Evolutionary conservation across 768 basidiomycete genomes (phyloP), one percentile per base, ranked within the genome.

Genomic region (Obba rivulosa): DNA sequence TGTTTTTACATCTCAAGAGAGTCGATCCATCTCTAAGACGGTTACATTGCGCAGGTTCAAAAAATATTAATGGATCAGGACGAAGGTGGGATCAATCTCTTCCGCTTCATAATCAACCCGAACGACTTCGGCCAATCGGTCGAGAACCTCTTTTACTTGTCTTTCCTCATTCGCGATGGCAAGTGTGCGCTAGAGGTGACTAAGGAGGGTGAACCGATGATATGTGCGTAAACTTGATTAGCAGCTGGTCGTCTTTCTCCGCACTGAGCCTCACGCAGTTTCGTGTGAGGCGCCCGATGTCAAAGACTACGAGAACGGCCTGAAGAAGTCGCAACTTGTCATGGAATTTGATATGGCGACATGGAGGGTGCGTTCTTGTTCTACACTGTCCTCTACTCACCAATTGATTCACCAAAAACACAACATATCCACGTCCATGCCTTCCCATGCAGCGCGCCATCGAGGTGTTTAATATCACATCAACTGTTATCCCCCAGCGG

Each of bases 131-230:
- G 85, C 0, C 95, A 99, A 62, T 91, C 89, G 0, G 92, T 98
- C 13, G 96, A 99, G 68, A 99, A 99, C 63, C 72, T 95, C 20
- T 98, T 99, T 64, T 93, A 96, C 60, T 75, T 95, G 2, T 92
- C 91, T 0, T 98, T 99, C 69, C 75, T 96, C 52, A 87, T 96
- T 40, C 78, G 87, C 24, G 89, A 94, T 54, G 92, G 87, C 2
- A 78, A 80, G 59, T 89, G 83, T 50, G 84, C 85, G 10, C 71
- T 90, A 23, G 85, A 92, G 54, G 75, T 78, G 5, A 70, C 76
- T 25, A 71, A 79, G 8, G 73, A 85, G 1, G 86, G 83, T 1
- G 83, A 89, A 57, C 85, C 90, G 7, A 62, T 83, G 17, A 80
- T 94, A 41, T 85, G 91, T 92, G 61, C 54, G 84, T 67, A 3